A percentile compares a stretch with the other conserved stretches of the same genome.
Evolutionary conservation across 495 filamentous ascomycete genomes (phyloP).

Genomic region (Emericellopsis terricola): DNA sequence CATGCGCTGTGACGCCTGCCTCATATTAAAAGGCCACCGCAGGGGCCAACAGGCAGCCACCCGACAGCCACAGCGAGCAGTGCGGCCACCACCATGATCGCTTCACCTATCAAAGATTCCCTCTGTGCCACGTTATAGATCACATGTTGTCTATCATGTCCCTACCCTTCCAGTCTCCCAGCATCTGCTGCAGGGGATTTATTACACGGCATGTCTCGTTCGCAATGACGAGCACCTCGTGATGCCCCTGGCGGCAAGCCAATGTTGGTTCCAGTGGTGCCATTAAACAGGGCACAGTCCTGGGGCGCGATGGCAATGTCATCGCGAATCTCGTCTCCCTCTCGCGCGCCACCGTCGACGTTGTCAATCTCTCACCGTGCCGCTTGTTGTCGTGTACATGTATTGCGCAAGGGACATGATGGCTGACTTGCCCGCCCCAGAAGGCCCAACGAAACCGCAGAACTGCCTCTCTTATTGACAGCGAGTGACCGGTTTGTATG

Average conservation of each 20-base stretch:
- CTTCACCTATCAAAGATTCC: no score
- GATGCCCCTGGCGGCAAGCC: slow-evolving; percentile 39
- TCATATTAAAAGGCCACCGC: no score
- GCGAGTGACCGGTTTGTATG: slow-evolving; percentile 33
- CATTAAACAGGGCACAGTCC: slow-evolving; percentile 35
- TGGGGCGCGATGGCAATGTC: slow-evolving; percentile 35
- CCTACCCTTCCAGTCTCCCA: slow-evolving; percentile 2
- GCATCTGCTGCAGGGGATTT: slow-evolving; percentile 29
- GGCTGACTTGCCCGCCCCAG: slow-evolving; percentile 43
- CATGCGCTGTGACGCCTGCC: no score
- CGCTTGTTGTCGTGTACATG: slow-evolving; percentile 23
- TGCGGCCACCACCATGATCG: no score
- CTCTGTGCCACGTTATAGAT: no score
- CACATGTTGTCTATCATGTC: no score
- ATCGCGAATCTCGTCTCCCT: slow-evolving; percentile 29
- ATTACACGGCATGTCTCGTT: slow-evolving; percentile 35
- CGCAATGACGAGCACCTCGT: slow-evolving; percentile 42
- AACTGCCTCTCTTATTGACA: slow-evolving; percentile 39
- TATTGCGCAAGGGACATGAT: slow-evolving; percentile 41
- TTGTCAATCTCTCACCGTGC: slow-evolving; percentile 21
- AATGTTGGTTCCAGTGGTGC: slow-evolving; percentile 35
- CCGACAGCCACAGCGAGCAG: no score
- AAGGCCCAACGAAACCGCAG: slow-evolving; percentile 40
- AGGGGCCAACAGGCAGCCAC: no score
- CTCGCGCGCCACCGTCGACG: slow-evolving; percentile 21